phyloP scores from a whole-genome alignment of 2,329 filamentous ascomycete species.

The Lachnellula suecica region DNA sequence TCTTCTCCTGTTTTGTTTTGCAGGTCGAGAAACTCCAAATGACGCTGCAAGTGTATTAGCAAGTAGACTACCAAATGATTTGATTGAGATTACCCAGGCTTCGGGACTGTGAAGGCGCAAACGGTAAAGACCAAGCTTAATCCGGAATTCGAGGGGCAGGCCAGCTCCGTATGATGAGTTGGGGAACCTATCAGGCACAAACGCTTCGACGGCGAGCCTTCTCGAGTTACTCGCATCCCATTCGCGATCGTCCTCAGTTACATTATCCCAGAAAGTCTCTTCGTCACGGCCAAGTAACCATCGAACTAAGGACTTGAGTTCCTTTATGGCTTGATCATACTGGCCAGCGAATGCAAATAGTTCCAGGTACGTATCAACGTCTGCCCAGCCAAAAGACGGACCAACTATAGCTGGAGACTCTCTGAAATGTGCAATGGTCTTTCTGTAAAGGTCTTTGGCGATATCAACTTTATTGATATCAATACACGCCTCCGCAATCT shows the following conservation, averaged over 20 bases:
- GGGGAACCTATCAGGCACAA: slow-evolving; percentile 52
- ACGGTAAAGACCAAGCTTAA: slow-evolving; percentile 83
- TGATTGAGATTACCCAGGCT: slow-evolving; percentile 57
- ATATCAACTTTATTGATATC: slow-evolving; percentile 31
- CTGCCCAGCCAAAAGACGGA: slow-evolving; percentile 60
- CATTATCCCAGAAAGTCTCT: slow-evolving; percentile 76
- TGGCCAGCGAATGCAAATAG: slow-evolving; percentile 66
- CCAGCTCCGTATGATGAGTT: slow-evolving; percentile 66
- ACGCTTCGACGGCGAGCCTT: slow-evolving; percentile 61
- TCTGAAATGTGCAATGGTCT: slow-evolving; percentile 31
- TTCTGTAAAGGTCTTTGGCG: slow-evolving; percentile 34
- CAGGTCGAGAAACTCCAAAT: slow-evolving; percentile 70
- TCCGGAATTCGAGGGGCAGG: slow-evolving; percentile 77
- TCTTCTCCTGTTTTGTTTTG: slow-evolving; percentile 47
- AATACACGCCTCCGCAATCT: slow-evolving; percentile 35
- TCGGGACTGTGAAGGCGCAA: slow-evolving; percentile 62
- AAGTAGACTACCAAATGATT: background rate
- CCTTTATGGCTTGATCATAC: slow-evolving; percentile 64
- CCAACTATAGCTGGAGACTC: slow-evolving; percentile 9
- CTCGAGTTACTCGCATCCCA: slow-evolving; percentile 78
- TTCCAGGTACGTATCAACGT: slow-evolving; percentile 83
- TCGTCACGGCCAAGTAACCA: slow-evolving; percentile 77
- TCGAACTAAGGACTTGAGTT: slow-evolving; percentile 71
- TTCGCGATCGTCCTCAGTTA: slow-evolving; percentile 76
- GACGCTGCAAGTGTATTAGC: slow-evolving; percentile 44